Evolutionary conservation across 2,329 filamentous ascomycete species (phyloP).

Genomic region (Alternaria ethzedia): DNA sequence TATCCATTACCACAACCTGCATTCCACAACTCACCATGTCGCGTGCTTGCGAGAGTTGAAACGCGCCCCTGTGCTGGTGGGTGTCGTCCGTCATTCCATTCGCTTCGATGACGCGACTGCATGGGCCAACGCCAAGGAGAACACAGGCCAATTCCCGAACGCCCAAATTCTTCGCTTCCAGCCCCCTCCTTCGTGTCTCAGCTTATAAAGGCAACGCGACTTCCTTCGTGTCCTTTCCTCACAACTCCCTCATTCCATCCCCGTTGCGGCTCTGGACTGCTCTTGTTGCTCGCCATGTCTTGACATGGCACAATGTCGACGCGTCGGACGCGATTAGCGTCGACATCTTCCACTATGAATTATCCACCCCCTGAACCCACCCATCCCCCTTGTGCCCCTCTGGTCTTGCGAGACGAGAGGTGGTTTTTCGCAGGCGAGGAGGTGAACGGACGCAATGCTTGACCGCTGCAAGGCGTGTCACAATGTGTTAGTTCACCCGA

Average conservation of each 20-base stretch:
- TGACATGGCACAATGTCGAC: background rate
- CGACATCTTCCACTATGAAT: background rate
- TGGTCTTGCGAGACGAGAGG: background rate
- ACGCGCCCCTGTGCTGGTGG: background rate
- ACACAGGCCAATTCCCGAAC: background rate
- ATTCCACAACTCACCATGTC: slow-evolving; percentile 24
- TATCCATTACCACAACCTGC: background rate
- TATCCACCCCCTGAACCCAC: background rate
- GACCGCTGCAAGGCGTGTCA: no score
- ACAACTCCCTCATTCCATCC: background rate
- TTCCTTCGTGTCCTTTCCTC: background rate
- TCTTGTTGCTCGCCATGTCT: background rate
- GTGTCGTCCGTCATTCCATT: background rate
- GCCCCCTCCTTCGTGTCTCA: background rate
- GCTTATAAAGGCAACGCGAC: background rate
- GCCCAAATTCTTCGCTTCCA: slow-evolving; percentile 11
- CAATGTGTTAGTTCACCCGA: background rate
- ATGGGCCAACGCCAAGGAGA: slow-evolving; percentile 5
- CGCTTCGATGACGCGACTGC: slow-evolving; percentile 28
- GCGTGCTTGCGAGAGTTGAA: background rate
- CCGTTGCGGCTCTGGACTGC: background rate
- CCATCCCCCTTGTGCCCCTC: background rate
- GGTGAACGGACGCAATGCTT: background rate
- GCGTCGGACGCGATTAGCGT: background rate
- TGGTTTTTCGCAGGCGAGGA: background rate